These are phyloP conservation scores for Gastrolobium villosum DNA, from an alignment of 306 rosid genomes.

Conservation along the genomic window DNA sequence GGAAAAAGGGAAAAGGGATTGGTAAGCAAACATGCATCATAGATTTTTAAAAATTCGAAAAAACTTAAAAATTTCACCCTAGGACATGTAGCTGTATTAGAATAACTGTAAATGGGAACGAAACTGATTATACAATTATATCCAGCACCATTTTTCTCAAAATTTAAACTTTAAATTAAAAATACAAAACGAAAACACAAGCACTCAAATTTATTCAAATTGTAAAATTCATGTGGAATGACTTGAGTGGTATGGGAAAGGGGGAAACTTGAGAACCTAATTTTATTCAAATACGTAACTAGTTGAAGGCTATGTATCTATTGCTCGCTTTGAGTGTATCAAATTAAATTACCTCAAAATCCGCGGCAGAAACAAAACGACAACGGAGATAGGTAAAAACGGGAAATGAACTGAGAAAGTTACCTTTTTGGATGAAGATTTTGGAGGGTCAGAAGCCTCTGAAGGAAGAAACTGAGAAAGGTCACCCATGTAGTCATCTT, in stretches of 20 bases:
- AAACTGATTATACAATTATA: not conserved
- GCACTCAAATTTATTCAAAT: not conserved
- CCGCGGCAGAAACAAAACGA: conserved; percentile 19
- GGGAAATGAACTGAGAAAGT: not conserved
- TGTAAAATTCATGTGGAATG: not conserved
- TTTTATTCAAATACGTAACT: not conserved
- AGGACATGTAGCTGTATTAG: not conserved
- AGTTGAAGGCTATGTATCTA: not conserved
- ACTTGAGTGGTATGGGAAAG: not conserved
- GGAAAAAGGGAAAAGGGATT: not conserved
- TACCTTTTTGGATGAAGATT: conserved; percentile 59
- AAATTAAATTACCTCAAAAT: conserved; percentile 9
- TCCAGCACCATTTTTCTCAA: not conserved
- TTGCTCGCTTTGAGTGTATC: not conserved
- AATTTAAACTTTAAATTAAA: conserved; percentile 1
- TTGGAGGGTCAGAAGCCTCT: conserved; percentile 54
- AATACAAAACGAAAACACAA: not conserved
- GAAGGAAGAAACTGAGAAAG: conserved; percentile 76
- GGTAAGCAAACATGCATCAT: not conserved
- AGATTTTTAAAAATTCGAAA: not conserved
- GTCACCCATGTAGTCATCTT: conserved; percentile 79
- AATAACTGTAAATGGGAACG: not conserved
- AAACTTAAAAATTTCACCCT: not conserved
- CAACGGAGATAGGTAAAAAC: conserved; percentile 24
- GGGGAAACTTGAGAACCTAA: not conserved